Base-by-base conservation (phyloP, 306 rosid species). In the Gastrolobium bilobum region DNA sequence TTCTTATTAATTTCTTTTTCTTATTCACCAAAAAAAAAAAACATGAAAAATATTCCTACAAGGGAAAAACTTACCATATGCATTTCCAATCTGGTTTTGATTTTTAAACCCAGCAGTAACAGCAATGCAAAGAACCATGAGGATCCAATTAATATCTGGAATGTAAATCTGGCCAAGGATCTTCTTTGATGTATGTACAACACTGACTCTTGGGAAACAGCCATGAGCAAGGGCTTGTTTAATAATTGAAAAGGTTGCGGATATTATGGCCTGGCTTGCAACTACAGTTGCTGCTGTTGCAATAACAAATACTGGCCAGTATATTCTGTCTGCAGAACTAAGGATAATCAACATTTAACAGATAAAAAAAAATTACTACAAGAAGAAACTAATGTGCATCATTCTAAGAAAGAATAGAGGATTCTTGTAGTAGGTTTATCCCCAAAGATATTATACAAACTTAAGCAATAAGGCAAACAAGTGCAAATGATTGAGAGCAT, bases 211-310 rank as follows among this genome's bases (percentile, higher is more conserved):
- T 8, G 98, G 99, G 84, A 95, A 95, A 71, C 97, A 95, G 66
- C 99, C 98, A 63, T 80, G 97, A 13, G 99, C 91, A 85, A 87
- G 92, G 78, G 99, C 99, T 84, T 95, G 98, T 91, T 95, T 93
- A 80, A 93, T 87, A 68, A 95, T 79, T 6, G 98, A 91, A 88
- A 90, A 95, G 5, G 98, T 91, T 64, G 99, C 98, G 10, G 91
- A 78, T 79, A 95, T 93, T 26, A 97, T 95, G 44, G 98, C 97
- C 78, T 95, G 99, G 83, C 97, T 95, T 42, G 97, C 99, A 69
- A 95, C 98, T 79, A 93, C 26, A 58, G 99, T 98, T 63, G 99
- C 99, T 43, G 89, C 88, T 29, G 97, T 93, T 84, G 99, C 99
- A 69, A 95, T 87, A 68, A 85, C 54, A 85, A 90, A 93, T 76